Percentiles rank a stretch among this genome's conserved stretches.
Conservation (phyloP, 2,329 filamentous ascomycete genomes). For the Aspergillus calidoustus region DNA sequence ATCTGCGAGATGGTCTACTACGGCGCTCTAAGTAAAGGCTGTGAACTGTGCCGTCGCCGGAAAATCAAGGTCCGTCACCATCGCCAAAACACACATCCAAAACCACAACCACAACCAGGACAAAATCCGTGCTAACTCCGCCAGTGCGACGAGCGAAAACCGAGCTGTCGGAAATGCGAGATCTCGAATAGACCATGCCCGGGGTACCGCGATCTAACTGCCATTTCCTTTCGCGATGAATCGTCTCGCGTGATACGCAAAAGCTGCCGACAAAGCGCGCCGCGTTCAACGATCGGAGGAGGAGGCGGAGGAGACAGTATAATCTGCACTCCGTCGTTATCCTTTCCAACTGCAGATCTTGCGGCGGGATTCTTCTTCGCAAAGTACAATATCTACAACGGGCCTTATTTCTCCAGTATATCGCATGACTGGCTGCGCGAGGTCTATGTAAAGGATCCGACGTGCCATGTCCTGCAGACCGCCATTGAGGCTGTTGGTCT, state of each 20-base stretch:
- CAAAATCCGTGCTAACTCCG: background rate
- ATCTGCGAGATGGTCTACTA: background rate
- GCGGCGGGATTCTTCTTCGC: background rate
- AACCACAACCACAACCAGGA: too few relatives aligned
- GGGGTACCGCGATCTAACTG: background rate
- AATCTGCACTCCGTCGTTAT: background rate
- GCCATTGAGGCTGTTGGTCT: background rate
- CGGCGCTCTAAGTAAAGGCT: background rate
- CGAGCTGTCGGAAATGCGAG: background rate
- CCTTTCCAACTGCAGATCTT: background rate
- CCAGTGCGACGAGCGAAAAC: background rate
- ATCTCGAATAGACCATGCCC: background rate
- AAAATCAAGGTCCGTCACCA: background rate
- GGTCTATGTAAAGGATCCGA: background rate
- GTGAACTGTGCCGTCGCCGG: background rate
- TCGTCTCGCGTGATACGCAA: background rate
- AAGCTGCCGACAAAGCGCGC: background rate
- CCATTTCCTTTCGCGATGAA: background rate
- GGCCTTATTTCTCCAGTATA: background rate
- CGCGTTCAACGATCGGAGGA: background rate
- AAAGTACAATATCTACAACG: background rate
- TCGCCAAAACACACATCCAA: too few relatives aligned
- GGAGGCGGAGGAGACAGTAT: background rate
- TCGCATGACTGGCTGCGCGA: background rate
- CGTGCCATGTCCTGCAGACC: background rate